A percentile compares a stretch with the other conserved stretches of the same genome.
phyloP scores from a whole-genome alignment of 495 filamentous ascomycete species.

The Penicillium robsamsonii region DNA sequence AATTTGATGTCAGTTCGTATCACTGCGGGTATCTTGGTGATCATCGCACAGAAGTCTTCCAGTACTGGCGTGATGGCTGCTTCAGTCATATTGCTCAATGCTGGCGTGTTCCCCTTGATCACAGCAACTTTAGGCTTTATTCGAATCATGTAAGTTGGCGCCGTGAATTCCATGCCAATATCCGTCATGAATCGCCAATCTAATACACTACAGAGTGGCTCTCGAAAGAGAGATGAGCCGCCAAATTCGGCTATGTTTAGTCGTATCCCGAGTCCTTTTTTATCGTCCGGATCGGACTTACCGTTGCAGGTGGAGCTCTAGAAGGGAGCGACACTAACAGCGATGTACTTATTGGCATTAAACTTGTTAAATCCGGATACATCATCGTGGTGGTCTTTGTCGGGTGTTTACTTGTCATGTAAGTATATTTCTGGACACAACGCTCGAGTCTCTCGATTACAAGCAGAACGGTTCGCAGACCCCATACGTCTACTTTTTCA shows the following conservation, averaged over 20 bases:
- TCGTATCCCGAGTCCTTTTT: slow-evolving; percentile 25
- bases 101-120: slow-evolving; percentile 29
- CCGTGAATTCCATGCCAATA: not conserved
- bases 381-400: slow-evolving; percentile 26
- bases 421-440: slow-evolving; percentile 26
- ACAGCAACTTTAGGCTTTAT: slow-evolving; percentile 27
- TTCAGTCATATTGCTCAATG: slow-evolving; percentile 25
- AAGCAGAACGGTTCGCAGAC: slow-evolving; percentile 15
- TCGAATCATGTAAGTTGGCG: slow-evolving; percentile 26
- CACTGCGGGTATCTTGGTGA: slow-evolving; percentile 21
- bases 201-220: slow-evolving; percentile 7
- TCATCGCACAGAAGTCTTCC: slow-evolving; percentile 20
- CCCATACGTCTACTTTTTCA: not conserved
- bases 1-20: slow-evolving; percentile 18
- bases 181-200: not conserved
- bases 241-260: slow-evolving; percentile 12
- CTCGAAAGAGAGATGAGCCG: slow-evolving; percentile 11
- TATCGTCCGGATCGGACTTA: slow-evolving; percentile 24
- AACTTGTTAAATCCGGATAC: slow-evolving; percentile 30
- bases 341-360: slow-evolving; percentile 15
- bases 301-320: slow-evolving; percentile 25
- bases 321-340: slow-evolving; percentile 20
- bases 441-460: slow-evolving; percentile 9
- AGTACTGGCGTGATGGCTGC: slow-evolving; percentile 23
- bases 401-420: slow-evolving; percentile 21